Conservation (phyloP, 257 asterid genomes). For the Fraxinus quadrangulata region DNA sequence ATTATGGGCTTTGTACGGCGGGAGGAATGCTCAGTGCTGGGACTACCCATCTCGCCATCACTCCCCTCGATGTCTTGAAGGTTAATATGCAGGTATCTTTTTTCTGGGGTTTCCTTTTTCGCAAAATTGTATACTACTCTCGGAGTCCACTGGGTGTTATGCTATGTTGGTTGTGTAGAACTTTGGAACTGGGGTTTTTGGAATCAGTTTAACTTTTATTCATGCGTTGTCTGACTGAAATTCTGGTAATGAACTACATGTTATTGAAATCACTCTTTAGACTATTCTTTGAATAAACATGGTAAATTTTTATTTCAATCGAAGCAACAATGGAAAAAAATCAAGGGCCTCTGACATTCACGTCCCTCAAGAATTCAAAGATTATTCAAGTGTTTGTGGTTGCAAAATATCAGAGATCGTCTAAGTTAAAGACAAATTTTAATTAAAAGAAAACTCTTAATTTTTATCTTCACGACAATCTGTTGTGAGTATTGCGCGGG, state of each 20-base stretch:
- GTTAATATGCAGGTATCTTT: slow-evolving; percentile 71
- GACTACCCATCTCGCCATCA: slow-evolving; percentile 66
- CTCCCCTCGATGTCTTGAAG: slow-evolving; percentile 79
- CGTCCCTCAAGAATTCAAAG: background rate
- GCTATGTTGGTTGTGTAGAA: background rate
- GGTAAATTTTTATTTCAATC: background rate
- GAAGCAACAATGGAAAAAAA: background rate
- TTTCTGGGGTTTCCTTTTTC: background rate
- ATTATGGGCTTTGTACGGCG: slow-evolving; percentile 57
- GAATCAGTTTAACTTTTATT: background rate
- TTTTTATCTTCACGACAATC: background rate
- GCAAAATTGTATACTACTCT: background rate
- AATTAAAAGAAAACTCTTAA: background rate
- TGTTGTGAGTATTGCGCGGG: background rate
- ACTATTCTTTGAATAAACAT: background rate
- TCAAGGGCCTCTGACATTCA: background rate
- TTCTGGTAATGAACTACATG: background rate
- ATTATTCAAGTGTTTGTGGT: background rate
- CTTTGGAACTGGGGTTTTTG: background rate
- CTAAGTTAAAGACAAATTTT: background rate
- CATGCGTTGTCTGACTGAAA: background rate
- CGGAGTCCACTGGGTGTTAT: background rate
- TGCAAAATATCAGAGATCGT: background rate
- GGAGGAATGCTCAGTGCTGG: slow-evolving; percentile 82
- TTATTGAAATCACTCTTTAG: background rate